Evolutionary conservation across 768 basidiomycete genomes (phyloP), one percentile per base, ranked within the genome.

Genomic region (Tricholoma saponaceum): DNA sequence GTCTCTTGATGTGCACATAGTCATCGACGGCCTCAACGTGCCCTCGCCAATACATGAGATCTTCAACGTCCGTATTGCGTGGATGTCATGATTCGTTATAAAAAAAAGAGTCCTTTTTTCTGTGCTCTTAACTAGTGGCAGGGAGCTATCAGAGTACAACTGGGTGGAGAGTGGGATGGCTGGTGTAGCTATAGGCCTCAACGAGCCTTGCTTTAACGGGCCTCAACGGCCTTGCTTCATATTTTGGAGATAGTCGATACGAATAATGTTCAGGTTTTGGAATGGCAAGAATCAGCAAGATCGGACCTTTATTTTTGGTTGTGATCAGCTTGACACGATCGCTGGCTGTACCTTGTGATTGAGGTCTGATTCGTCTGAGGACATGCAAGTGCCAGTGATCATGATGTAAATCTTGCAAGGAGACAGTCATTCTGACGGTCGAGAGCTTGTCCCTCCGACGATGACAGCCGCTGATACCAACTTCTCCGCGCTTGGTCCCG

Each of bases 21-120:
- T 67, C 62, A 70, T 71, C 74, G 79, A 81, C 74, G 86, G 86
- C 86, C 86, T 88, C 86, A 88, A 88, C 86, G 86, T 76, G 85
- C 85, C 84, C 80, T 84, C 78, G 80, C 79, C 77, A 76, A 71
- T 67, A 69, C 71, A 77, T 76, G 74, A 80, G 84, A 83, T 81
- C 81, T 85, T 83, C 81, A 85, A 85, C 81, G 81, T 84, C 80
- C 83, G 79, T 69, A 64, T 69, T 61, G 72, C 67, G 75, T 76
- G 73, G 73, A 75, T 78, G 73, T 79, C 66, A 70, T 72, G 76
- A 76, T 78, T 76, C 75, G 76, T 78, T 79, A n/a, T n/a, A n/a
- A n/a, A 77, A 75, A 76, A 69, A 30, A 70, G 73, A 75, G 74
- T 78, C 69, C 62, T 68, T 72, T 72, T 74, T 74, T 75, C 69